Conservation (phyloP, 2,329 filamentous ascomycete species). For the Knufia fluminis region DNA sequence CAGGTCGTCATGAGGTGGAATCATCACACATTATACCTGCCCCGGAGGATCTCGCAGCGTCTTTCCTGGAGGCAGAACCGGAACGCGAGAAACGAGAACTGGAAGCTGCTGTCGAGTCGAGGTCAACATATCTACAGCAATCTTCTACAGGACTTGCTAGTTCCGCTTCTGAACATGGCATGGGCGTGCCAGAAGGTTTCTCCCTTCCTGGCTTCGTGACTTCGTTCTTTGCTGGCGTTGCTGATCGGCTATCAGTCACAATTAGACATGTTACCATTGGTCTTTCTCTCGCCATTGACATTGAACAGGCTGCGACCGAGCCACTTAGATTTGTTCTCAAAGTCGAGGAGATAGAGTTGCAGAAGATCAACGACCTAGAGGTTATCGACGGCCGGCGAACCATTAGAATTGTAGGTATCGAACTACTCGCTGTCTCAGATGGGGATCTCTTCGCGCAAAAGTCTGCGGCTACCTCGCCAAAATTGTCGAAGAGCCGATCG, state of each 20-base stretch:
- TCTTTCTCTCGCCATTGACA: slow-evolving; percentile 37
- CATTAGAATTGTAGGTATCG: slow-evolving; percentile 15
- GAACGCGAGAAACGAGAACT: slow-evolving; percentile 48
- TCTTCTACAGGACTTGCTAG: slow-evolving; percentile 39
- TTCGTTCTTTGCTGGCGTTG: slow-evolving; percentile 49
- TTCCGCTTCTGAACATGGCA: slow-evolving; percentile 40
- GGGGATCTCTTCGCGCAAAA: slow-evolving; percentile 17
- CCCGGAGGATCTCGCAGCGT: slow-evolving; percentile 50
- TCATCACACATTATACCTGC: slow-evolving; percentile 37
- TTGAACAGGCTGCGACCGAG: slow-evolving; percentile 10
- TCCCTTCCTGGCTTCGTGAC: slow-evolving; percentile 51
- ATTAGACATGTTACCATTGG: slow-evolving; percentile 45
- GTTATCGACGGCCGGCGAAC: slow-evolving; percentile 8
- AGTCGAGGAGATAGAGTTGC: slow-evolving; percentile 13
- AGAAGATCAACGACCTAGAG: slow-evolving; percentile 9
- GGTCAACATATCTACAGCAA: slow-evolving; percentile 42
- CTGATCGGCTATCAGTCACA: slow-evolving; percentile 47
- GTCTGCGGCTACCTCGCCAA: slow-evolving; percentile 16
- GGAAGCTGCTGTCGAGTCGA: slow-evolving; percentile 46
- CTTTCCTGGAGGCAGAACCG: slow-evolving; percentile 51
- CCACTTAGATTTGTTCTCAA: slow-evolving; percentile 18
- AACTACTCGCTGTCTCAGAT: slow-evolving; percentile 17
- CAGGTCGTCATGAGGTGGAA: slow-evolving; percentile 9
- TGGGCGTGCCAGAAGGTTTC: slow-evolving; percentile 45
- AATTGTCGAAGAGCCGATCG: slow-evolving; percentile 13